These are phyloP conservation scores for Stephania japonica DNA, from an alignment of 164 flowering plant species.

Conservation along the genomic window DNA sequence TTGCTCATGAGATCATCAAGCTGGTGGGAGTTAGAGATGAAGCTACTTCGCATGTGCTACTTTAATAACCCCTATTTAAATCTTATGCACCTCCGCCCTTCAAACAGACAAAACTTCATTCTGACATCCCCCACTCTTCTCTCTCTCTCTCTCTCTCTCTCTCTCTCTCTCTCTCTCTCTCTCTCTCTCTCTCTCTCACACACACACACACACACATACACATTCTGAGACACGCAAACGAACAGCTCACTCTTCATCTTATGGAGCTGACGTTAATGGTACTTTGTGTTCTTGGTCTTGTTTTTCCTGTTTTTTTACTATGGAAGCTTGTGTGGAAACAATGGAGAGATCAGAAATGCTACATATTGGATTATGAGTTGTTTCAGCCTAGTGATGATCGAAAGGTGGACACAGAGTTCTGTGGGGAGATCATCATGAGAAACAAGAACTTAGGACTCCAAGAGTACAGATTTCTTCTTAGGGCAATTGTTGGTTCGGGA, in stretches of 20 bases:
- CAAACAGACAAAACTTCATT: neutral
- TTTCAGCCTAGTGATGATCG: constrained; percentile 38
- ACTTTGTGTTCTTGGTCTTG: constrained; percentile 8
- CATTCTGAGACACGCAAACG: neutral
- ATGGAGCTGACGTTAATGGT: constrained; percentile 2
- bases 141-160: neutral
- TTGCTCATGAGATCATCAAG: neutral
- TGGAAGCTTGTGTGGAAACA: constrained; percentile 10
- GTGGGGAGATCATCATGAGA: constrained; percentile 29
- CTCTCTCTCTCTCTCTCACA: neutral
- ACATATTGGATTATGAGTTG: constrained; percentile 44
- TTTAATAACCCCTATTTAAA: constrained; percentile 1
- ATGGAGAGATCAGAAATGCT: constrained; percentile 34
- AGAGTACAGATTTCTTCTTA: constrained; percentile 41
- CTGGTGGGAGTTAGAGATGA: neutral
- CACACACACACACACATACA: neutral
- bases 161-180: constrained; percentile 8
- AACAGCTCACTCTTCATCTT: neutral
- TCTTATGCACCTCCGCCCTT: neutral
- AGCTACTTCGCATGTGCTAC: neutral
- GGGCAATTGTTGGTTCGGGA: constrained; percentile 47
- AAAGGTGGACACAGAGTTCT: constrained; percentile 32
- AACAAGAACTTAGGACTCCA: constrained; percentile 42
- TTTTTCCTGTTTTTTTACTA: constrained; percentile 8
- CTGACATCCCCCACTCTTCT: constrained; percentile 4